These are phyloP conservation scores for Ophiostoma fasciatum DNA, from an alignment of 2,329 filamentous ascomycete species.

Conservation along the genomic window DNA sequence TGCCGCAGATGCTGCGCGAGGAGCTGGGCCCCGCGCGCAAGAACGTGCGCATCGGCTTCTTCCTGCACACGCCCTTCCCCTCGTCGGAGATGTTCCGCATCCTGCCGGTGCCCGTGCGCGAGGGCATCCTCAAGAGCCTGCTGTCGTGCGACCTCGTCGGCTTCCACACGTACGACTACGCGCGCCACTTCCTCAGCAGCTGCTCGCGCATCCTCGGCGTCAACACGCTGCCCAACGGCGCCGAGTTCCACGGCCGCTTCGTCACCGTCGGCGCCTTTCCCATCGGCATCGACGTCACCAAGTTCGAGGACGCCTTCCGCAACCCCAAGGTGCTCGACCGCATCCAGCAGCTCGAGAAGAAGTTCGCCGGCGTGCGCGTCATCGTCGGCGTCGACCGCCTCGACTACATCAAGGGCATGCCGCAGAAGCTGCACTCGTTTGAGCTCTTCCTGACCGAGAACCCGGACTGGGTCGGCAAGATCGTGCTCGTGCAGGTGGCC, in stretches of 20 bases:
- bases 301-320: constrained; percentile 79
- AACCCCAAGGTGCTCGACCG: constrained; percentile 77
- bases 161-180: constrained; percentile 98
- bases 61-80: no score
- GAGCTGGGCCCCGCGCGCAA: constrained; percentile 68
- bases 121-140: constrained; percentile 73
- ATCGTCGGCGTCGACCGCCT: constrained; percentile 94
- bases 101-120: constrained; percentile 82
- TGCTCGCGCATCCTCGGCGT: constrained; percentile 76
- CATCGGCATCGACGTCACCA: constrained; percentile 94
- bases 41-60: constrained; percentile 92
- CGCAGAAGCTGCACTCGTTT: constrained; percentile 89
- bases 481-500: constrained; percentile 89
- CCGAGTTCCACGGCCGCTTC: constrained; percentile 78
- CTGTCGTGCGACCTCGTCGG: constrained; percentile 91
- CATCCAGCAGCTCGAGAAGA: constrained; percentile 69
- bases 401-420: constrained; percentile 98
- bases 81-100: constrained; percentile 96
- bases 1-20: constrained; percentile 88
- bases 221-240: constrained; percentile 83
- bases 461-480: constrained; percentile 95
- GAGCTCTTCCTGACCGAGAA: constrained; percentile 96
- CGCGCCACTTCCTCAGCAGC: constrained; percentile 90
- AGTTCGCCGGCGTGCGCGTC: constrained; percentile 90
- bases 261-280: constrained; percentile 91